phyloP scores from a whole-genome alignment of 106 monocot species.

The Agapanthus africanus region DNA sequence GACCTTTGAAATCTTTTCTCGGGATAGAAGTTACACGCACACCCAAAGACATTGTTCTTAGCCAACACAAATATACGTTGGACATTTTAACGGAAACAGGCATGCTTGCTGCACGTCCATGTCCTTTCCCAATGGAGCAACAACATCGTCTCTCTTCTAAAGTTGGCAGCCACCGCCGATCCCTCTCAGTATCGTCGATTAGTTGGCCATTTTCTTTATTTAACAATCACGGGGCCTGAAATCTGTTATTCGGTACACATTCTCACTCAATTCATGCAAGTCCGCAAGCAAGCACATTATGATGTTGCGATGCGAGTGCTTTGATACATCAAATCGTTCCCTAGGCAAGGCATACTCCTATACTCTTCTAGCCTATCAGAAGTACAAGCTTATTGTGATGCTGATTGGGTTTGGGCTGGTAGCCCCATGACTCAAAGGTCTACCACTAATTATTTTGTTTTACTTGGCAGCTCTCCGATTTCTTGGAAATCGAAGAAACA shows the following conservation, averaged over 20 bases:
- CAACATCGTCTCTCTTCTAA: too few relatives aligned
- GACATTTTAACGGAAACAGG: background rate
- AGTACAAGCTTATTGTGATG: slow-evolving; percentile 1
- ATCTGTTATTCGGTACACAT: background rate
- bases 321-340: background rate
- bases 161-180: background rate
- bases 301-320: background rate
- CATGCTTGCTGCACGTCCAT: background rate
- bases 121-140: background rate
- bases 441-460: background rate
- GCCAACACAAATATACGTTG: too few relatives aligned
- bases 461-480: background rate
- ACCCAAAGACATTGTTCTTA: background rate
- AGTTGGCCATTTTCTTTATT: background rate
- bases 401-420: slow-evolving; percentile 10
- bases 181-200: background rate
- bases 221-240: background rate
- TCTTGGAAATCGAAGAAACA: slow-evolving; percentile 13
- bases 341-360: background rate
- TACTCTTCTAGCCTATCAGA: background rate
- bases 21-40: background rate
- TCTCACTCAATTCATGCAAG: background rate
- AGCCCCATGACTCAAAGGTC: slow-evolving; percentile 3
- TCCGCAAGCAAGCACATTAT: background rate
- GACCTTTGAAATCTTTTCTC: background rate